phyloP scores from a whole-genome alignment of 1,284 basidiomycete species.

The Marasmius tenuissimus region DNA sequence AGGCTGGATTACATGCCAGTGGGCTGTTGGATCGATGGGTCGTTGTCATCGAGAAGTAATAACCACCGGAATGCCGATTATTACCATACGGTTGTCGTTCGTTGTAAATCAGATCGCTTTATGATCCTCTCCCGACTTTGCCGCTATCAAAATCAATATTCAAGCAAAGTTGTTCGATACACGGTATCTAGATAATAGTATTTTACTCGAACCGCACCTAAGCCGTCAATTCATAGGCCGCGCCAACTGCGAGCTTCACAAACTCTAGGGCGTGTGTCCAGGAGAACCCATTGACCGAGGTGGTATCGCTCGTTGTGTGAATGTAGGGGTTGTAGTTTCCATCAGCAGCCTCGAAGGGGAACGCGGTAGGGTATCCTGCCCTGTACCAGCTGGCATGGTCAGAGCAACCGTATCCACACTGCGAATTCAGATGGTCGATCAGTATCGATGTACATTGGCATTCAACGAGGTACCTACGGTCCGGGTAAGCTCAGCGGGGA shows the following conservation, averaged over 20 bases:
- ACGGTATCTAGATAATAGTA: no score
- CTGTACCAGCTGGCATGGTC: conserved; percentile 11
- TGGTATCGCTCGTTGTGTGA: conserved; percentile 45
- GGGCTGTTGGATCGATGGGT: conserved; percentile 38
- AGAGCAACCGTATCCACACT: conserved; percentile 11
- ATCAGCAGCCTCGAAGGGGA: conserved; percentile 23
- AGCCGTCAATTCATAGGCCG: conserved; percentile 30
- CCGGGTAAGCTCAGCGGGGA: conserved; percentile 5
- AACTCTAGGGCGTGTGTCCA: conserved; percentile 44
- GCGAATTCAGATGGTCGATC: background rate
- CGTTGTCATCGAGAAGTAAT: conserved; percentile 10
- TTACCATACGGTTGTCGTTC: background rate
- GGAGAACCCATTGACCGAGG: conserved; percentile 39
- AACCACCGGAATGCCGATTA: background rate
- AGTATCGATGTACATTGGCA: background rate
- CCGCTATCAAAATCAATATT: no score
- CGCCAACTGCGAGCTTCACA: conserved; percentile 49
- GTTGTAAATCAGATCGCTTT: no score
- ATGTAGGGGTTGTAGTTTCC: conserved; percentile 35
- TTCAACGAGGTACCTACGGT: conserved; percentile 18
- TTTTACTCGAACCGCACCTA: no score
- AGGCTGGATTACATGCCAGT: conserved; percentile 46
- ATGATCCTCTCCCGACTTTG: no score
- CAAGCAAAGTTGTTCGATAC: no score
- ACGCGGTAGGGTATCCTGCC: conserved; percentile 18